Conservation (phyloP, 331 rosid genomes). For the Ulmus americana region DNA sequence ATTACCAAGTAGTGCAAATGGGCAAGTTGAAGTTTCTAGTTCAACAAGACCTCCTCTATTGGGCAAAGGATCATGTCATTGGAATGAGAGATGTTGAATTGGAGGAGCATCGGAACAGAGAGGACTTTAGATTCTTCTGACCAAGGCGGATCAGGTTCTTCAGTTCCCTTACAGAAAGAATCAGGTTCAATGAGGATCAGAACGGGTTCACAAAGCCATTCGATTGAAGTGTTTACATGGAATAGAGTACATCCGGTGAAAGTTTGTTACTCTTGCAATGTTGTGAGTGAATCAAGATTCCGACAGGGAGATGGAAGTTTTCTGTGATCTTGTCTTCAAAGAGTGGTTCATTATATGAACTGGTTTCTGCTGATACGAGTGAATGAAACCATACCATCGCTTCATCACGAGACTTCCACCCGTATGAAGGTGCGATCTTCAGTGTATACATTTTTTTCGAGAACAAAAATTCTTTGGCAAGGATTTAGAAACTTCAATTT, state of each 20-base stretch:
- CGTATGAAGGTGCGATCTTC: too few species aligned
- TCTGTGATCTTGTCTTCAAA: too few species aligned
- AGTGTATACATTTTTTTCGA: too few species aligned
- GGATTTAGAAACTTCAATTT: too few species aligned
- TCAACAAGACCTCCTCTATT: constrained; percentile 74
- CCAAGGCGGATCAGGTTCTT: constrained; percentile 51
- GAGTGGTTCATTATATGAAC: too few species aligned
- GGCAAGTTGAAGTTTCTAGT: constrained; percentile 53
- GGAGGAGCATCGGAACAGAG: constrained; percentile 65
- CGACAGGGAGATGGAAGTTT: too few species aligned
- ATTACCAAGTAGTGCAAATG: constrained; percentile 52
- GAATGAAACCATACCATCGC: too few species aligned
- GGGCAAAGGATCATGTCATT: constrained; percentile 52
- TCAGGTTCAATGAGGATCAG: constrained; percentile 56
- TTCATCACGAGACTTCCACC: too few species aligned
- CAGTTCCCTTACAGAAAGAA: constrained; percentile 54
- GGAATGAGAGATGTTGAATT: constrained; percentile 64
- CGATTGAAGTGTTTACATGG: constrained; percentile 70
- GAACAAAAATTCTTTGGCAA: too few species aligned
- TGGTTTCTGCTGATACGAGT: too few species aligned
- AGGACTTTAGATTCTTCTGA: constrained; percentile 44
- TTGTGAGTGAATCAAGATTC: too few species aligned
- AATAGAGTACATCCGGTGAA: constrained; percentile 53
- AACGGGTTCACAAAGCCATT: constrained; percentile 45
- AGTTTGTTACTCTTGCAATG: not conserved